Evolutionary conservation across 768 basidiomycete species (phyloP), one percentile per base, ranked within the genome.

Genomic region (Xerocomus spinulosus): DNA sequence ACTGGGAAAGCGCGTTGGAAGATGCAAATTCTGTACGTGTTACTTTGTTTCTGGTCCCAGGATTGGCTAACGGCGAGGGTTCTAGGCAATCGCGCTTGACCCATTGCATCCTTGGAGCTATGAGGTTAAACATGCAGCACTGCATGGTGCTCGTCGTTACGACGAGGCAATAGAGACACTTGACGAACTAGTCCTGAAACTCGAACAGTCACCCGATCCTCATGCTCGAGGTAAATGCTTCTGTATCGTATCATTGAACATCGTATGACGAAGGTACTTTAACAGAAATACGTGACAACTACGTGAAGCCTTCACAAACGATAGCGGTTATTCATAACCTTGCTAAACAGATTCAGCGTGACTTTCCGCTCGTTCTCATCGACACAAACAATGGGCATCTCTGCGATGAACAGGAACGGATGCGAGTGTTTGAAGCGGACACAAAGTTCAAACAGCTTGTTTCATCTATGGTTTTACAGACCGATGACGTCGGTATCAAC

Each of bases 81-180:
- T 2, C 9, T 20, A 61, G 58, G 47, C 46, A 20, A 43, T 61
- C 14, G 20, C 15, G 17, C 49, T 54, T 18, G 42, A 61, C 32
- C 35, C 58, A 8, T 49, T 43, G 8, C 21, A 43, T 15, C 49
- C 37, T 33, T 17, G 21, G 29, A 33, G 49, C 0, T 55, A 61
- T 6, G 35, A 60, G 35, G 20, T 24, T 9, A 60, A 41, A 26
- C 50, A 48, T 34, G 21, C 39, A 5, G 58, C 52, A 8, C 39
- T 61, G 5, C 49, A 51, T n/a, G 52, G 56, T 24, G 28, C 34
- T 29, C 32, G 47, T 33, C 40, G 23, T 20, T 58, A 58, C n/a
- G 40, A 47, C 3, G 59, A 60, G 18, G 58, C 59, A 4, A 55
- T 60, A 12, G 40, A 37, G 20, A 23, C 59, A 6, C 14, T 48